A percentile compares a stretch with the other conserved stretches of the same genome.
Conservation (phyloP, 1,139 yeast species). For the Kodamaea derodonti region DNA sequence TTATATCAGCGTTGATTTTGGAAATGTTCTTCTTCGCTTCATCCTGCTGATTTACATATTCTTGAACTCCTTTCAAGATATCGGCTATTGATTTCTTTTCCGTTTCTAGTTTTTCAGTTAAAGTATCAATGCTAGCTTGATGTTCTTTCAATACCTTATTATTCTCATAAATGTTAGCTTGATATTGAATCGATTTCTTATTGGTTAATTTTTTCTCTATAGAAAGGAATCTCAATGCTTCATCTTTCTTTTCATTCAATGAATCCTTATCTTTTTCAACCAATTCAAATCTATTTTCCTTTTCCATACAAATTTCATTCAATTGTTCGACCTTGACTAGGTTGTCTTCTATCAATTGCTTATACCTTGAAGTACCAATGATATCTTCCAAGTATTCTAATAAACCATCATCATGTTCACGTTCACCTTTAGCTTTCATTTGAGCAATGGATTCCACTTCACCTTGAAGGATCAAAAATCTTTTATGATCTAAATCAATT, state of each 20-base stretch:
- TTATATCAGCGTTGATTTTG: constrained; percentile 25
- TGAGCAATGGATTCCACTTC: constrained; percentile 98
- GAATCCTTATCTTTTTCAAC: constrained; percentile 74
- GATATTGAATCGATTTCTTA: constrained; percentile 55
- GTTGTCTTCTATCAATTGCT: constrained; percentile 67
- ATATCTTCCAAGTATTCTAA: constrained; percentile 94
- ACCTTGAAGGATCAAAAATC: constrained; percentile 93
- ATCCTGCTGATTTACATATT: constrained; percentile 34
- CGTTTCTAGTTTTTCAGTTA: constrained; percentile 41
- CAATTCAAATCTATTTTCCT: constrained; percentile 72
- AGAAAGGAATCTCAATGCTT: constrained; percentile 62
- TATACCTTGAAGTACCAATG: constrained; percentile 88
- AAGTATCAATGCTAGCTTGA: constrained; percentile 25
- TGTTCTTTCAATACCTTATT: constrained; percentile 38
- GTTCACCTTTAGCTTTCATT: constrained; percentile 96
- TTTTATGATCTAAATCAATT: constrained; percentile 89
- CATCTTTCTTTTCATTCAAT: constrained; percentile 66
- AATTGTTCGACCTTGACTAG: constrained; percentile 58
- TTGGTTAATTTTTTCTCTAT: constrained; percentile 61
- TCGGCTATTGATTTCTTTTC: constrained; percentile 48
- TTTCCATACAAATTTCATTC: constrained; percentile 78
- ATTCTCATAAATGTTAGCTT: constrained; percentile 45
- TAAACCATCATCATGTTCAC: constrained; percentile 88
- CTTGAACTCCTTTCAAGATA: constrained; percentile 38
- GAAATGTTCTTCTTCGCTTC: constrained; percentile 28